Conservation (phyloP, 2,329 filamentous ascomycete genomes). For the Periconia sp. region DNA sequence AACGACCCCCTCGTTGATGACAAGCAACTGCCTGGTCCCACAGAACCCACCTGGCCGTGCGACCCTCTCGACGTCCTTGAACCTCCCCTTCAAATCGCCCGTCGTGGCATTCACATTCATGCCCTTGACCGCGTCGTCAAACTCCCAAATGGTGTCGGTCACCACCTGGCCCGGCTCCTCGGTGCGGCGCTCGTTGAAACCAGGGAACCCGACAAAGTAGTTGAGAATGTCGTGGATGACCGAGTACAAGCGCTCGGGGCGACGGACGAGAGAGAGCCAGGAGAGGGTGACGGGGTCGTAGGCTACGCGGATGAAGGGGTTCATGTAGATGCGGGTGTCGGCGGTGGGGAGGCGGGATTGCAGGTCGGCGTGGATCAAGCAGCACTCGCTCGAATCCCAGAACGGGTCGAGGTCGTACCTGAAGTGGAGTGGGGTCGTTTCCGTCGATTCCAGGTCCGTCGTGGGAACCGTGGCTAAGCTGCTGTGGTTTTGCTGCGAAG, state of each 20-base stretch:
- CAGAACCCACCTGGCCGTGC: constrained; percentile 59
- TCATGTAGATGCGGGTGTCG: constrained; percentile 66
- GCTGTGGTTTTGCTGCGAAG: constrained; percentile 1
- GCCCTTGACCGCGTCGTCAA: constrained; percentile 30
- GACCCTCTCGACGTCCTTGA: constrained; percentile 43
- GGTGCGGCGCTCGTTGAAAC: constrained; percentile 61
- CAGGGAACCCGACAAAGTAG: constrained; percentile 58
- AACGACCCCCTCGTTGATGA: constrained; percentile 43
- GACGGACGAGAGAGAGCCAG: constrained; percentile 62
- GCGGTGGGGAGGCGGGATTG: constrained; percentile 31
- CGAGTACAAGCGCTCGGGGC: constrained; percentile 67
- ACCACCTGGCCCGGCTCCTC: constrained; percentile 61
- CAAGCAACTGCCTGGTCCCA: constrained; percentile 56
- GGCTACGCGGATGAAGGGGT: constrained; percentile 72
- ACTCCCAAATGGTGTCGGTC: constrained; percentile 55
- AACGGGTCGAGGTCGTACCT: constrained; percentile 46
- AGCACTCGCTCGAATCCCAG: constrained; percentile 54
- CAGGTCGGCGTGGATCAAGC: constrained; percentile 51
- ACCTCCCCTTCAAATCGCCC: constrained; percentile 30
- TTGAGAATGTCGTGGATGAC: constrained; percentile 62
- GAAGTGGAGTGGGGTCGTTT: constrained; percentile 45
- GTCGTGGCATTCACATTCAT: constrained; percentile 27
- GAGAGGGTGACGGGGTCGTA: constrained; percentile 61
- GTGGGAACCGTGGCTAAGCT: background rate
- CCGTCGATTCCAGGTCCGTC: background rate